Conservation (phyloP, 805 yeast species). For the Trichomonascus vanleenenianus region DNA sequence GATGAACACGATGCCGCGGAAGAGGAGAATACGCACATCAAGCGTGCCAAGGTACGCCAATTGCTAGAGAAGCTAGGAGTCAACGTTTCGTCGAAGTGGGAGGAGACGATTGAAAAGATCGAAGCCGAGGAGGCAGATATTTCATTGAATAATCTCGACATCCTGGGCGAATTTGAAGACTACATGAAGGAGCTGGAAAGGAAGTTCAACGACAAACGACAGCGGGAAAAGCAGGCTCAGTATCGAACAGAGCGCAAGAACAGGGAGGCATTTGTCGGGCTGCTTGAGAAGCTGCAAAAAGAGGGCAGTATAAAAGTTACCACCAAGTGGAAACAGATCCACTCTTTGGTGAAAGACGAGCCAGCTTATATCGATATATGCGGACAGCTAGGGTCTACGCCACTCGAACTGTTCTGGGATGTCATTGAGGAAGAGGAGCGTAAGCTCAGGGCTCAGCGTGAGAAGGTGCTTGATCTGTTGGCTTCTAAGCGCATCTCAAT, state of each 20-base stretch:
- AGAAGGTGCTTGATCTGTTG: conserved; percentile 46
- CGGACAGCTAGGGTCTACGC: conserved; percentile 72
- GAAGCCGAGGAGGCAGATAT: neutral
- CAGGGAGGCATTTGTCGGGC: conserved; percentile 47
- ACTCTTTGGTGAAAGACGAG: conserved; percentile 44
- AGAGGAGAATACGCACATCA: conserved; percentile 14
- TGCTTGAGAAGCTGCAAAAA: conserved; percentile 34
- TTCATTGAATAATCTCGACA: conserved; percentile 27
- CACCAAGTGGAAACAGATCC: conserved; percentile 53
- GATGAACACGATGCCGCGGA: conserved; percentile 15
- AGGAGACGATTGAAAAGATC: conserved; percentile 25
- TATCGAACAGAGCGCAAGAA: conserved; percentile 56
- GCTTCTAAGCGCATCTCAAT: conserved; percentile 29
- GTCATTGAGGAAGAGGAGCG: conserved; percentile 54
- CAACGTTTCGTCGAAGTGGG: conserved; percentile 33
- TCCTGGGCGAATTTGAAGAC: conserved; percentile 44
- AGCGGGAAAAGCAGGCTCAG: conserved; percentile 31
- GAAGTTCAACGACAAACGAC: conserved; percentile 21
- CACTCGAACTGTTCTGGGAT: conserved; percentile 73
- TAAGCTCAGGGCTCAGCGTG: conserved; percentile 48
- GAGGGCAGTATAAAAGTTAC: conserved; percentile 37
- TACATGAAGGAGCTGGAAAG: conserved; percentile 28
- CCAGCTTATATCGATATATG: conserved; percentile 50
- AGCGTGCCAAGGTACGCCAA: conserved; percentile 7
- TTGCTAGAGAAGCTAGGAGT: conserved; percentile 12